These are phyloP conservation scores for Emmonsiellopsis sp. DNA, from an alignment of 2,329 filamentous ascomycete species.

Conservation along the genomic window DNA sequence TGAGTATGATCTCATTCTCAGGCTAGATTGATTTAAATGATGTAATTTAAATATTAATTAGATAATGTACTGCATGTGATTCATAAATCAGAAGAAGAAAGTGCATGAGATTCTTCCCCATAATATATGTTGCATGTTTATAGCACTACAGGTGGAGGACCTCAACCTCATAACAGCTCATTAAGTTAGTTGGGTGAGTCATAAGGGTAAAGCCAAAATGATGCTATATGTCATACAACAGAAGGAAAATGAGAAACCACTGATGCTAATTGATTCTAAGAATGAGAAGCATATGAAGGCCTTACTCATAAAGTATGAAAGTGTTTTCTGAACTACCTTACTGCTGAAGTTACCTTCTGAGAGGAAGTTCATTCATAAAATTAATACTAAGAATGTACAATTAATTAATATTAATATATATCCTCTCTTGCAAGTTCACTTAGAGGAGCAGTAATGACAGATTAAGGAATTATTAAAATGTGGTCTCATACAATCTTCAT, in stretches of 20 bases:
- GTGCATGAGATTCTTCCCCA: too few relatives aligned
- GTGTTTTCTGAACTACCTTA: background rate
- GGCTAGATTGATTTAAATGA: too few relatives aligned
- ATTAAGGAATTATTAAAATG: background rate
- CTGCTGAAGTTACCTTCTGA: background rate
- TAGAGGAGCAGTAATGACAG: background rate
- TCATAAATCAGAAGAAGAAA: too few relatives aligned
- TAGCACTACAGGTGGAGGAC: accelerated
- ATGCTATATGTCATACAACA: background rate
- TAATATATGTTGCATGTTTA: too few relatives aligned
- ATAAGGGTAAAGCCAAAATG: too few relatives aligned
- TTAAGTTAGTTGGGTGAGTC: too few relatives aligned
- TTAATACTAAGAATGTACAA: background rate
- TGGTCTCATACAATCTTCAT: background rate
- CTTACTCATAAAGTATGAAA: background rate
- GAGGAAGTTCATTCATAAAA: background rate
- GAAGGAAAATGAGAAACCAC: too few relatives aligned
- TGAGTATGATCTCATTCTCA: background rate
- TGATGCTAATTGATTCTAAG: background rate
- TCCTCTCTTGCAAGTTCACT: background rate
- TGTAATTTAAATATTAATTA: too few relatives aligned
- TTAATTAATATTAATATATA: background rate
- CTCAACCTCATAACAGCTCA: too few relatives aligned
- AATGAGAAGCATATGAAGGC: background rate
- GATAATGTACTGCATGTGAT: too few relatives aligned